Conservation (phyloP, 2,329 filamentous ascomycete genomes). For the Colletotrichum plurivorum region DNA sequence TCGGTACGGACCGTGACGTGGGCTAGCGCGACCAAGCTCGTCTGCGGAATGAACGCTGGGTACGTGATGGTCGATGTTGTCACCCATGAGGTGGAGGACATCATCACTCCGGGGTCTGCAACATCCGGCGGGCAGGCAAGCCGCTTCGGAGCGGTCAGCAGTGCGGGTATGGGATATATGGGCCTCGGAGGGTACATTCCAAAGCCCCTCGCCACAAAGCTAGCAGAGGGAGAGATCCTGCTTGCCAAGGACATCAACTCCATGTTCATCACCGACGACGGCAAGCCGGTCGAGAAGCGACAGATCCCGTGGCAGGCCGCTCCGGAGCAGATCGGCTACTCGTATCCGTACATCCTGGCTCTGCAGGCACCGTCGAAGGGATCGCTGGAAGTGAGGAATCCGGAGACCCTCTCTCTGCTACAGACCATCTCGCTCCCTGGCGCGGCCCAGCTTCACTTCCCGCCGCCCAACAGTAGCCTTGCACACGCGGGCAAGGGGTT, state of each 20-base stretch:
- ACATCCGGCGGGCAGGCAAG: constrained; percentile 74
- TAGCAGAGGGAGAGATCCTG: constrained; percentile 87
- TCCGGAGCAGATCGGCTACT: constrained; percentile 94
- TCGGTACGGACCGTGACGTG: constrained; percentile 91
- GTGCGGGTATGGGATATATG: constrained; percentile 95
- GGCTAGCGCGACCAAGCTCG: constrained; percentile 87
- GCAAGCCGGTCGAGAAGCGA: constrained; percentile 83
- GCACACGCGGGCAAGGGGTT: constrained; percentile 97
- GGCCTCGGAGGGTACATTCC: constrained; percentile 93
- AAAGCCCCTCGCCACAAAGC: constrained; percentile 86
- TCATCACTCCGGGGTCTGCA: constrained; percentile 82
- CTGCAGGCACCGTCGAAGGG: constrained; percentile 88
- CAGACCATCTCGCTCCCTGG: constrained; percentile 88
- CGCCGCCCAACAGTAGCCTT: constrained; percentile 92
- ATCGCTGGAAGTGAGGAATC: constrained; percentile 90
- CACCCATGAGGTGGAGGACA: constrained; percentile 80
- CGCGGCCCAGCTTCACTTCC: constrained; percentile 89
- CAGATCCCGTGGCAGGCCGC: constrained; percentile 94
- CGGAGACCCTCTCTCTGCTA: constrained; percentile 89
- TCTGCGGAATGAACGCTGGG: constrained; percentile 91
- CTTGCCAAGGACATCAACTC: constrained; percentile 99
- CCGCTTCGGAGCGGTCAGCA: constrained; percentile 86
- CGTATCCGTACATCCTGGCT: constrained; percentile 94
- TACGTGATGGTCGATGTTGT: constrained; percentile 92
- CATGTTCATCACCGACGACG: constrained; percentile 88